Base-by-base conservation (phyloP, 176 grass and related monocot genomes). In the Thalia dealbata region DNA sequence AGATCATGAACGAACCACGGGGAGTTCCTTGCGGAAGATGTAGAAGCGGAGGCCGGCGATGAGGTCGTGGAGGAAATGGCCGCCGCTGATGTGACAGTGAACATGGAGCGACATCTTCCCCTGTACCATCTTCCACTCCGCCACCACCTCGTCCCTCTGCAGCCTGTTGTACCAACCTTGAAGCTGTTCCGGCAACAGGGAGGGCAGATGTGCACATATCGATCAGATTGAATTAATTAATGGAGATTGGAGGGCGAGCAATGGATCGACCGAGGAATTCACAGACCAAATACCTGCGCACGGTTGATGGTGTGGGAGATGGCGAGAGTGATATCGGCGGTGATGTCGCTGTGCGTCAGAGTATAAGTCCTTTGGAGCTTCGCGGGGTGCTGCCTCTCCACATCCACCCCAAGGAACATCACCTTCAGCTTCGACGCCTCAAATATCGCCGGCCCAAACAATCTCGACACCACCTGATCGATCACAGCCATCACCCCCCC, bases 81-180 rank as follows among this genome's bases (percentile, higher is more conserved):
- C 87, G 67, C 95, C 95, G 81, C 90, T 93, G 73, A 99, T 95
- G 81, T 99, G 95, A 88, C 95, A 99, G 90, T 99, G 95, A 42
- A 99, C 95, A 67, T 95, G 95, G 46, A 99, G 83, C 50, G 90
- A 99, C 95, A 93, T 99, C 60, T 70, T 71, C 11, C 87, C 90
- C 1, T 74, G 81, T 29, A 95, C 85, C 83, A 87, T 95, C 81
- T 85, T 91, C 90, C 95, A 99, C 78, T 95, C 95, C 0, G 95
- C 95, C 56, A 99, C 90, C 79, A 99, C 95, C 77, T 99, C 95
- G 78, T 99, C 95, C 50, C 95, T 89, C 85, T 99, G 95, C 78
- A 95, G 79, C 3, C 75, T 78, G 78, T 99, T 91, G 82, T 99
- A 99, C 95, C 95, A 99, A 0, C 95, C 95, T 59, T 99, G 90